Conservation (phyloP, 805 yeast species). For the Peterozyma toletana region DNA sequence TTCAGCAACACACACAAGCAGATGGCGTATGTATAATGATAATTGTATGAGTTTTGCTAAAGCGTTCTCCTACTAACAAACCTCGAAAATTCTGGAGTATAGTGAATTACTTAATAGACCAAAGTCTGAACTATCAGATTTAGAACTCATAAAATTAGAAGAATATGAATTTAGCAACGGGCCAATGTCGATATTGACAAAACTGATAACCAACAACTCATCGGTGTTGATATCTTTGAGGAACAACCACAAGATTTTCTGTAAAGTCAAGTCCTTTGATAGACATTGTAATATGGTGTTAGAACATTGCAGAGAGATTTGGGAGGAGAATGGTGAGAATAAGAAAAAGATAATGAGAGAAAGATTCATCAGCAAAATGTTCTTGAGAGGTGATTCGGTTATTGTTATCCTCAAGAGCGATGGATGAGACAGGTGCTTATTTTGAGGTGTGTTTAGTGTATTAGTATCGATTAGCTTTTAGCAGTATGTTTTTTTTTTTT, state of each 20-base stretch:
- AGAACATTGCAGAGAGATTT: constrained; percentile 82
- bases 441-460: too few species aligned
- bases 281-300: constrained; percentile 91
- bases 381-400: constrained; percentile 92
- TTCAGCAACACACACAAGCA: too few species aligned
- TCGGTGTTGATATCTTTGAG: constrained; percentile 85
- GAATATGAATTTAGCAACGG: constrained; percentile 88
- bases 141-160: constrained; percentile 74
- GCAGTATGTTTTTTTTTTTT: neutral
- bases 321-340: constrained; percentile 55
- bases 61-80: constrained; percentile 1
- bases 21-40: constrained; percentile 10
- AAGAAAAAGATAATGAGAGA: constrained; percentile 49
- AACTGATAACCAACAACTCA: constrained; percentile 65
- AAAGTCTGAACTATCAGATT: constrained; percentile 70
- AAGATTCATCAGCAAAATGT: constrained; percentile 82
- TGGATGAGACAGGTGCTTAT: constrained; percentile 3
- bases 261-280: constrained; percentile 89
- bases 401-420: constrained; percentile 60
- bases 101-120: constrained; percentile 70
- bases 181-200: constrained; percentile 83
- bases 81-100: neutral
- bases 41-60: neutral
- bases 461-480: neutral
- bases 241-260: constrained; percentile 87